Percentiles rank a stretch among this genome's conserved stretches.
Conservation (phyloP, 2,329 filamentous ascomycete genomes). For the Phialocephala subalpina region DNA sequence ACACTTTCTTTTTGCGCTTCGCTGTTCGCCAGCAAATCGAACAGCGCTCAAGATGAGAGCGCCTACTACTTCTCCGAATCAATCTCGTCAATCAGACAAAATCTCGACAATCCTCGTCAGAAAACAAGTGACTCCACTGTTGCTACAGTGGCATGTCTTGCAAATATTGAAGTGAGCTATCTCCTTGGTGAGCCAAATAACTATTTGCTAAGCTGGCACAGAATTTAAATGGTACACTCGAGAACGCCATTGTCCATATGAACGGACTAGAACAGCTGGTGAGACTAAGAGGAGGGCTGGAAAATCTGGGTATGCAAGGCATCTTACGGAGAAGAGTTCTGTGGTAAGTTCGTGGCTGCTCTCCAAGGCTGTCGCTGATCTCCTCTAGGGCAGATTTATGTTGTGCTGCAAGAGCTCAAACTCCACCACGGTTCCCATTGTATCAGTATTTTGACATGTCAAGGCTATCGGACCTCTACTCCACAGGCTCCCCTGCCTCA, state of each 20-base stretch:
- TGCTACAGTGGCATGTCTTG: neutral
- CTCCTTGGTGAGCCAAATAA: neutral
- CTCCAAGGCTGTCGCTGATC: neutral
- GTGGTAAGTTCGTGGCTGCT: neutral
- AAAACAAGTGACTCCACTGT: neutral
- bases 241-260: neutral
- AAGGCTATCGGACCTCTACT: neutral
- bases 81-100: neutral
- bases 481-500: neutral
- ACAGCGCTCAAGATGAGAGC: neutral
- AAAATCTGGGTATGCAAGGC: neutral
- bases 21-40: neutral
- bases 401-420: neutral
- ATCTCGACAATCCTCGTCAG: neutral
- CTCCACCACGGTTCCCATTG: neutral
- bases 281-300: neutral
- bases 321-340: neutral
- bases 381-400: neutral
- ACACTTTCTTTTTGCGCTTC: neutral
- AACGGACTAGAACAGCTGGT: neutral
- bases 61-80: neutral
- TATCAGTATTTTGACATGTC: neutral
- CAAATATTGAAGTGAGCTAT: neutral
- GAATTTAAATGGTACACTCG: neutral
- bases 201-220: neutral